phyloP scores from a whole-genome alignment of 208 protist genomes.

The Porcisia hertigi region DNA sequence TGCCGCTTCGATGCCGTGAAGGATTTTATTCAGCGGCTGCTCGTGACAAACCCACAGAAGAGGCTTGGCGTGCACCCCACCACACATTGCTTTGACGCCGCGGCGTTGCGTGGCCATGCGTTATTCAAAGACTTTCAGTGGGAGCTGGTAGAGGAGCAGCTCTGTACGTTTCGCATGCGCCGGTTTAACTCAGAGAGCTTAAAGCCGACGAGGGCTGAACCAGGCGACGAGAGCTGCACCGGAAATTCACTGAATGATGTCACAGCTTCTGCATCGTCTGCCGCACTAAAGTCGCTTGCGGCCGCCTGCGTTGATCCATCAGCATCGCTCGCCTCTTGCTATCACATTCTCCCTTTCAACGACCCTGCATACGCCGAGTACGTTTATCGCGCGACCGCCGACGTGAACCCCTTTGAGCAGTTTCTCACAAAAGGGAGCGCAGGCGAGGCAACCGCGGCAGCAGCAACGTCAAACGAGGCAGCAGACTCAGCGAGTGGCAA shows the following conservation, averaged over 20 bases:
- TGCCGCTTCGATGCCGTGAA: conserved; percentile 52
- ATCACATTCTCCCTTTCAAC: conserved; percentile 62
- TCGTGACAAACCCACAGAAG: conserved; percentile 59
- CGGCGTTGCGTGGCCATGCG: conserved; percentile 57
- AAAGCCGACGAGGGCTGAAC: not conserved
- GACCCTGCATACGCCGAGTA: conserved; percentile 75
- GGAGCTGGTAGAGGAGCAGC: conserved; percentile 53
- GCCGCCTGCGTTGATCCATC: conserved; percentile 40
- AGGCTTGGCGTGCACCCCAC: conserved; percentile 69
- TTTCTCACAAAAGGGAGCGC: conserved; percentile 24
- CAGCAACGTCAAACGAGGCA: not conserved
- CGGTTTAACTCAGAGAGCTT: conserved; percentile 13
- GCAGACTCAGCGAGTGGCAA: not conserved
- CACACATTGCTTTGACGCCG: conserved; percentile 57
- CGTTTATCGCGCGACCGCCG: conserved; percentile 73
- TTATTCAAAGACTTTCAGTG: conserved; percentile 82
- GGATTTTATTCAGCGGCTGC: conserved; percentile 68
- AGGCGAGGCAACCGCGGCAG: not conserved
- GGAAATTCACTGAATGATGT: not conserved
- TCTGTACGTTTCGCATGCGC: conserved; percentile 38
- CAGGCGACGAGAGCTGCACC: not conserved
- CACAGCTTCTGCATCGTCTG: not conserved
- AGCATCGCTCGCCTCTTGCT: conserved; percentile 48
- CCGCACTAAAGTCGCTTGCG: conserved; percentile 1
- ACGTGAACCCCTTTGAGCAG: conserved; percentile 83